phyloP scores from a whole-genome alignment of 2,329 filamentous ascomycete genomes.

The Clarireedia hainanense region DNA sequence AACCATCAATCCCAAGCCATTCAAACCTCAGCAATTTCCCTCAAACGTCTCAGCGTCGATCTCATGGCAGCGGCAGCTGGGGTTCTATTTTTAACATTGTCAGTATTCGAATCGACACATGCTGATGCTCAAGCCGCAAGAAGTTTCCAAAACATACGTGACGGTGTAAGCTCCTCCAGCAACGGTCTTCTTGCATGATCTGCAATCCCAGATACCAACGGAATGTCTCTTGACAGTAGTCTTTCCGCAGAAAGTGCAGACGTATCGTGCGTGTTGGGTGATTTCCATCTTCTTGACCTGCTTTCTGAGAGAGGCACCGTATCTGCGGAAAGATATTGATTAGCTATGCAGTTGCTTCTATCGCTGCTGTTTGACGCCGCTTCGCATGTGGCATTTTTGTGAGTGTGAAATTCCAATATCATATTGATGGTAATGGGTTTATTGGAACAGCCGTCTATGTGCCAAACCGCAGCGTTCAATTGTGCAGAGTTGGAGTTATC shows the following conservation, averaged over 20 bases:
- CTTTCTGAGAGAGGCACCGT: conserved; percentile 99
- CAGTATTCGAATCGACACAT: conserved; percentile 10
- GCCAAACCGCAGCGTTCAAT: neutral
- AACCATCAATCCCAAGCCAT: conserved; percentile 24
- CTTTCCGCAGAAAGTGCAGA: conserved; percentile 99
- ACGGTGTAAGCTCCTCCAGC: conserved; percentile 92
- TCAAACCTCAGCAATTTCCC: conserved; percentile 95
- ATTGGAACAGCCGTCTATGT: neutral
- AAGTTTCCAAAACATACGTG: conserved; percentile 61
- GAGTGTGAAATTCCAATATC: no score
- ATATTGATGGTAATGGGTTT: no score
- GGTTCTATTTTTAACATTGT: conserved; percentile 48
- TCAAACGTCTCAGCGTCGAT: conserved; percentile 93
- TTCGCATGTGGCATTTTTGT: neutral
- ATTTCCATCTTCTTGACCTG: conserved; percentile 99
- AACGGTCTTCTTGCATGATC: conserved; percentile 86
- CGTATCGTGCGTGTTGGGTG: conserved; percentile 94
- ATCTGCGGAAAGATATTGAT: conserved; percentile 45
- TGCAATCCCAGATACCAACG: conserved; percentile 96
- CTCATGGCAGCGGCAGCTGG: conserved; percentile 89
- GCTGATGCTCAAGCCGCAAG: neutral
- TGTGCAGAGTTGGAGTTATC: conserved; percentile 21
- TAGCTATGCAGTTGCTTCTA: conserved; percentile 12
- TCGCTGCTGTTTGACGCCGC: neutral
- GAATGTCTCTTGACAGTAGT: conserved; percentile 83